phyloP scores from a whole-genome alignment of 176 grass and related monocot species.

The Aechmea fasciata region DNA sequence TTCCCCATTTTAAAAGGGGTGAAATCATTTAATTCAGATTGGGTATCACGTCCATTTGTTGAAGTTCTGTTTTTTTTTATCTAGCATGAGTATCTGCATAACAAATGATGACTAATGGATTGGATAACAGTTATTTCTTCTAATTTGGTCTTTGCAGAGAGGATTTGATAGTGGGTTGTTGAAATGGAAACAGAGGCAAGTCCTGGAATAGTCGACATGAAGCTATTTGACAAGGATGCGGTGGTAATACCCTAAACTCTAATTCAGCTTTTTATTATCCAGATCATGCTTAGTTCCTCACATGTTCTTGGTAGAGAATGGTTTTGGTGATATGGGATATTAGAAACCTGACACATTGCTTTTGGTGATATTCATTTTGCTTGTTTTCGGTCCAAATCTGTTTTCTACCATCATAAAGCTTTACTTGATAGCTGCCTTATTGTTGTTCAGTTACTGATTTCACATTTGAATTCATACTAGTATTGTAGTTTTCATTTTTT shows the following conservation, averaged over 20 bases:
- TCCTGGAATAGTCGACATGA: conserved; percentile 19
- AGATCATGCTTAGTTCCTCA: background rate
- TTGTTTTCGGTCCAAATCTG: too few species aligned
- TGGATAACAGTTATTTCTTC: background rate
- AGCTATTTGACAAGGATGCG: conserved; percentile 5
- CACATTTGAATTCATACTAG: too few species aligned
- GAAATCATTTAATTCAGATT: too few species aligned
- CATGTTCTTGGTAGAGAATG: background rate
- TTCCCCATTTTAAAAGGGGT: too few species aligned
- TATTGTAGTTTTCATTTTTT: too few species aligned
- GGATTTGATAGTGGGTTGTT: conserved; percentile 1
- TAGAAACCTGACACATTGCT: too few species aligned
- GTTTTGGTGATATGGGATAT: background rate
- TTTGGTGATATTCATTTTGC: too few species aligned
- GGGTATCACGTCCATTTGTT: too few species aligned
- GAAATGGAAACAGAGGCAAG: conserved; percentile 24
- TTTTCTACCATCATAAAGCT: too few species aligned
- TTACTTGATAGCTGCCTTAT: too few species aligned
- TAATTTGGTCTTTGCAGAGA: conserved; percentile 19
- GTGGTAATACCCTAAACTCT: conserved; percentile 17
- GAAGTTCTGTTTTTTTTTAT: too few species aligned
- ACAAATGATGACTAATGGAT: background rate
- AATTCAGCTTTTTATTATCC: background rate
- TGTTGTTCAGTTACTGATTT: too few species aligned
- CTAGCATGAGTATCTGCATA: background rate